Evolutionary conservation across 768 basidiomycete species (phyloP).

Genomic region (Suillus hirtellus): DNA sequence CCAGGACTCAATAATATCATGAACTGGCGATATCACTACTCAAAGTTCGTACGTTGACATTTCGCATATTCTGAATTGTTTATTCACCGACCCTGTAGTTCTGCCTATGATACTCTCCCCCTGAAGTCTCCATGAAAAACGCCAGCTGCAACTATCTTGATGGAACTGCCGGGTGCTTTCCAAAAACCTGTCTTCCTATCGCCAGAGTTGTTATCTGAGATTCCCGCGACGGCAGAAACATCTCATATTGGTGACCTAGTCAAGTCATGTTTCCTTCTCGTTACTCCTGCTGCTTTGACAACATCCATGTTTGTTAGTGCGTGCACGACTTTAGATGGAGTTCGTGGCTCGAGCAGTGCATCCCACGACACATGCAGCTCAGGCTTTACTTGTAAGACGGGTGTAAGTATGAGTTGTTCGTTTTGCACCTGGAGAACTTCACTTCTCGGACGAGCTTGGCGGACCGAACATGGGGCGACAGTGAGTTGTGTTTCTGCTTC

Average conservation of each 20-base stretch:
- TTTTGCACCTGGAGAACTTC: not conserved
- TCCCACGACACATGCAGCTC: not conserved
- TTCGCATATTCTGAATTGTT: too few species aligned
- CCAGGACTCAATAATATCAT: too few species aligned
- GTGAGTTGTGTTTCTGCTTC: not conserved
- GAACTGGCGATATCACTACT: too few species aligned
- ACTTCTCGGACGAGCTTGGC: not conserved
- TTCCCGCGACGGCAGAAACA: not conserved
- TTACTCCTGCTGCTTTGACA: not conserved
- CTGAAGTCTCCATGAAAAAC: not conserved
- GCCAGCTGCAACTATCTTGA: not conserved
- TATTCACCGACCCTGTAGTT: too few species aligned
- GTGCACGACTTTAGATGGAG: not conserved
- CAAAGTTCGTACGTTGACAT: too few species aligned
- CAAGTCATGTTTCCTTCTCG: not conserved
- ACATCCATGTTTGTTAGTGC: not conserved
- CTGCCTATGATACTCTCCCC: too few species aligned
- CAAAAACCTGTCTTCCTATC: not conserved
- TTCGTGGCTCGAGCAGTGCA: not conserved
- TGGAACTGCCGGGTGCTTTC: not conserved
- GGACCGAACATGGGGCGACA: not conserved
- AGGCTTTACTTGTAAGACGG: not conserved
- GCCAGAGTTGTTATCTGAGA: not conserved
- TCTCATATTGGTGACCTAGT: not conserved
- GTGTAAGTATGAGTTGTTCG: not conserved